Conservation (phyloP, 352 stramenopile genomes). For the Globisporangium nunn region DNA sequence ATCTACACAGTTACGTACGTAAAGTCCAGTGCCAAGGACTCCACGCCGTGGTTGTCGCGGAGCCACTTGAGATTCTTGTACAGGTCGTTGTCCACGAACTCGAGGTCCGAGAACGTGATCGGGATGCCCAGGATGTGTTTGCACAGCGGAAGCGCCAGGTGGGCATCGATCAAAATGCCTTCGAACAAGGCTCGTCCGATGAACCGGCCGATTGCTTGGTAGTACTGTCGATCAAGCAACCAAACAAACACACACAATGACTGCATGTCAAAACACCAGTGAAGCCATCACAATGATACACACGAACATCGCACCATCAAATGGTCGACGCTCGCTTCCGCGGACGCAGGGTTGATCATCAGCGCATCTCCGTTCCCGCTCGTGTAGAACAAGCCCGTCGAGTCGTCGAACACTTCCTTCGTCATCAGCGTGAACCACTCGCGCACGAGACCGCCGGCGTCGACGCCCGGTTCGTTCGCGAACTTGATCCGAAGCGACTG, state of each 20-base stretch:
- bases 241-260: constrained; percentile 2
- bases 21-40: constrained; percentile 76
- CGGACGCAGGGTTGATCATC: constrained; percentile 81
- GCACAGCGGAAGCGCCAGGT: constrained; percentile 79
- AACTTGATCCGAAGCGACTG: constrained; percentile 89
- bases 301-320: constrained; percentile 47
- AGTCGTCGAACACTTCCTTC: constrained; percentile 85
- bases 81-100: constrained; percentile 86
- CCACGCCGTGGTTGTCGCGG: constrained; percentile 68
- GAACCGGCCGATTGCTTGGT: constrained; percentile 84
- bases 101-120: constrained; percentile 87
- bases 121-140: constrained; percentile 88
- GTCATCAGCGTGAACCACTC: constrained; percentile 91
- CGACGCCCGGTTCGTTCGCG: constrained; percentile 86
- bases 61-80: constrained; percentile 85
- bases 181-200: constrained; percentile 86
- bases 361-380: constrained; percentile 69
- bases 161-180: constrained; percentile 79
- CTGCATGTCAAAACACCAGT: no score
- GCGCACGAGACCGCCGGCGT: constrained; percentile 85
- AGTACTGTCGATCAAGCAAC: constrained; percentile 39
- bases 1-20: constrained; percentile 35
- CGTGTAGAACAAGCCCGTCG: constrained; percentile 74
- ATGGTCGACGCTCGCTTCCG: constrained; percentile 78
- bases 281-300: constrained; percentile 3